Percentiles rank a stretch among this genome's conserved stretches.
Conservation (phyloP, 2,329 filamentous ascomycete genomes). For the Aureobasidium sp. region DNA sequence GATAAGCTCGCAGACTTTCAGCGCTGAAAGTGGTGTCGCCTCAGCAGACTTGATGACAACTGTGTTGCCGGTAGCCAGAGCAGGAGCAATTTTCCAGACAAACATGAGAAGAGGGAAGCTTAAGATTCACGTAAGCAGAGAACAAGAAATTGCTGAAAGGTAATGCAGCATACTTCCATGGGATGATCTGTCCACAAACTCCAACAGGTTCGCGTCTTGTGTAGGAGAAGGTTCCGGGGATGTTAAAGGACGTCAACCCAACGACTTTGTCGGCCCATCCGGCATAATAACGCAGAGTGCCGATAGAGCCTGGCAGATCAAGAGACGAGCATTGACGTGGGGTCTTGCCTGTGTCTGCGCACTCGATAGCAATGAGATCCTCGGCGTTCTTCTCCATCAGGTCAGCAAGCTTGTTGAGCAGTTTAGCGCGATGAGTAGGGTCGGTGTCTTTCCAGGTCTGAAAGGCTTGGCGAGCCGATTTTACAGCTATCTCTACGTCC, state of each 20-base stretch:
- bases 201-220: conserved; percentile 71
- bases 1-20: conserved; percentile 57
- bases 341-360: conserved; percentile 82
- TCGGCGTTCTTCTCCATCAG: conserved; percentile 72
- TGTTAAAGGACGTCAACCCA: conserved; percentile 77
- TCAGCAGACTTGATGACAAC: conserved; percentile 69
- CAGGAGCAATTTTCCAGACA: conserved; percentile 74
- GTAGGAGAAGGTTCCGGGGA: conserved; percentile 74
- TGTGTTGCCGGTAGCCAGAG: conserved; percentile 65
- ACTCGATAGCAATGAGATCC: conserved; percentile 71
- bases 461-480: conserved; percentile 79
- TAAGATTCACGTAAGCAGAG: no score
- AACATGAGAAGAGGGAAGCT: conserved; percentile 76
- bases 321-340: conserved; percentile 67
- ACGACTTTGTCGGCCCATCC: conserved; percentile 89
- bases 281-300: conserved; percentile 75
- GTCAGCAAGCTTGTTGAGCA: conserved; percentile 70
- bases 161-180: no score
- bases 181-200: conserved; percentile 81
- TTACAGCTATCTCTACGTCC: conserved; percentile 72
- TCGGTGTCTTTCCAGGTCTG: conserved; percentile 64
- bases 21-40: conserved; percentile 65
- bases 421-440: conserved; percentile 63
- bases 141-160: no score
- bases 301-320: conserved; percentile 62